Conservation (phyloP, 495 filamentous ascomycete genomes). For the Daldinia decipiens region DNA sequence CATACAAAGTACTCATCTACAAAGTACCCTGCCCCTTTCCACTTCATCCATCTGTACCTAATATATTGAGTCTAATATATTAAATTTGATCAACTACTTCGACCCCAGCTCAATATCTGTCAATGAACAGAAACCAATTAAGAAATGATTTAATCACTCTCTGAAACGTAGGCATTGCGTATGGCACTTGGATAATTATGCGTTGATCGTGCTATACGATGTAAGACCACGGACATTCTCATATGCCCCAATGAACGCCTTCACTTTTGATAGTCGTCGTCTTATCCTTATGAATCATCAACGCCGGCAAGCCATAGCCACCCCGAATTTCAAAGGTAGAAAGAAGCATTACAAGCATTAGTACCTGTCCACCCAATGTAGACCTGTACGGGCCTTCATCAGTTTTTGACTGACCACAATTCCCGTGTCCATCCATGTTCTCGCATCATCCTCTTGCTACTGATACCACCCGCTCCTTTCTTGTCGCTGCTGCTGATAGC, state of each 20-base stretch:
- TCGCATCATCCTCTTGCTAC: conserved; percentile 64
- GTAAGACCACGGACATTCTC: conserved; percentile 22
- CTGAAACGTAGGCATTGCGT: neutral
- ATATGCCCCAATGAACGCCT: conserved; percentile 35
- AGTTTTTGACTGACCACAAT: conserved; percentile 61
- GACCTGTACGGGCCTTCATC: conserved; percentile 5
- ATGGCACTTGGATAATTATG: conserved; percentile 8
- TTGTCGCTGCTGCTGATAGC: conserved; percentile 68
- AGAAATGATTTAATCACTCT: neutral
- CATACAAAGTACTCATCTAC: neutral
- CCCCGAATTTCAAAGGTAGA: conserved; percentile 14
- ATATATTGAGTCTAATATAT: neutral
- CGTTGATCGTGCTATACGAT: conserved; percentile 1
- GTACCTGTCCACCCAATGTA: neutral
- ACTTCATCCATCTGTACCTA: neutral
- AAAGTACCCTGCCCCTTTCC: neutral
- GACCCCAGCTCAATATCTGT: neutral
- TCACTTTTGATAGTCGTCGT: conserved; percentile 30
- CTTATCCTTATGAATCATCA: conserved; percentile 30
- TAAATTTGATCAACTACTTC: neutral
- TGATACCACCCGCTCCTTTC: conserved; percentile 48
- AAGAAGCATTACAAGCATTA: conserved; percentile 8
- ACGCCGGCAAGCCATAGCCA: conserved; percentile 27
- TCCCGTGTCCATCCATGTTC: conserved; percentile 64
- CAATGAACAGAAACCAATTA: neutral